Evolutionary conservation across 2,329 filamentous ascomycete species (phyloP), one percentile per base, ranked within the genome.

Genomic region (Apiospora rasikravindrae): DNA sequence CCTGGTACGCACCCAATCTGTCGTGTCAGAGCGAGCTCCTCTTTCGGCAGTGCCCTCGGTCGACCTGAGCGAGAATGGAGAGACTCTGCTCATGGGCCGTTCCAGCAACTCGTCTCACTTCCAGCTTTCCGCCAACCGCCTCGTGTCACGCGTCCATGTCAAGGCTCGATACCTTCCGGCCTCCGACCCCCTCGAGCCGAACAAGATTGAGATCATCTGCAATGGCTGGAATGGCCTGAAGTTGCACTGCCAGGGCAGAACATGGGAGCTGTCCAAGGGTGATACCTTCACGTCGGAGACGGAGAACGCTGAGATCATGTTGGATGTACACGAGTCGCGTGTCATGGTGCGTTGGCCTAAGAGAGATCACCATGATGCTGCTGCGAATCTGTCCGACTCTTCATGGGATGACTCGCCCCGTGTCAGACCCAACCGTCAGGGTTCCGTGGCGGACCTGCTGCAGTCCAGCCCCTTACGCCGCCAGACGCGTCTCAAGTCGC

Each of bases 41-140:
- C 88, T 99, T 69, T 92, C 92, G 70, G 89, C 93, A 69, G 91
- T 99, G 69, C 94, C 95, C n/a, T 91, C 91, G 29, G 87, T 98
- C 74, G 90, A 94, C 80, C 89, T 98, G 24, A 91, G 92, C 71
- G 92, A 91, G 76, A 94, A 93, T 83, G 95, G 96, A 75, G 94
- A 97, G 77, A 86, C 91, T 19, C 84, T 98, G 45, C 88, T 93
- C 74, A 96, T 99, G 92, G 96, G 96, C 75, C 90, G 96, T 76
- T 98, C 95, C 7, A 98, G 94, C 84, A 96, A 94, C 83, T 97
- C 95, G 19, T 97, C 95, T n/a, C 91, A 98, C 80, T 96, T 96
- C 82, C 96, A 98, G 83, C 88, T 99, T 19, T 96, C 96, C 37
- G 91, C 94, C 77, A 98, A 97, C 84, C 93, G 95, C 67, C 90